Evolutionary conservation across 176 grass and related monocot species (phyloP).

Genomic region (Oryza punctata): DNA sequence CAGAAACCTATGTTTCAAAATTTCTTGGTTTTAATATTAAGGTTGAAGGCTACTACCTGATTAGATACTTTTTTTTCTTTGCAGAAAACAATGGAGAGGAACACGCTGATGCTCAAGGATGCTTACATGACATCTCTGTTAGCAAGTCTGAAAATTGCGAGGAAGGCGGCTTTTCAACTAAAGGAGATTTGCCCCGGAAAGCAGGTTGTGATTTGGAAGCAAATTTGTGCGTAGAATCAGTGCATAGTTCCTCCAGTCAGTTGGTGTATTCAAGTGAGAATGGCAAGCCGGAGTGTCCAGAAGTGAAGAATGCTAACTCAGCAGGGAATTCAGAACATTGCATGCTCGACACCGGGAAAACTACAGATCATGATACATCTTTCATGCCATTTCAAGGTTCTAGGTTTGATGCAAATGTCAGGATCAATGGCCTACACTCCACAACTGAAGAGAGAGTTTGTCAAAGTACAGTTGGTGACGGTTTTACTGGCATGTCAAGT

Average conservation of each 20-base stretch:
- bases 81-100: neutral
- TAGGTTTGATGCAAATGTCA: constrained; percentile 27
- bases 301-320: neutral
- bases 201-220: neutral
- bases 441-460: constrained; percentile 20
- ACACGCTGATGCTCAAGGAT: neutral
- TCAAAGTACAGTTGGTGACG: constrained; percentile 1
- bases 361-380: neutral
- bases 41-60: neutral
- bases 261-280: constrained; percentile 4
- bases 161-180: neutral
- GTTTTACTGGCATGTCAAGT: constrained; percentile 8
- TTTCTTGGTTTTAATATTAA: neutral
- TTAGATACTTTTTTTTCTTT: neutral
- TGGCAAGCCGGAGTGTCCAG: neutral
- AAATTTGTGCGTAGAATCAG: neutral
- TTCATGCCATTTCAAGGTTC: neutral
- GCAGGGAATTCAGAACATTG: constrained; percentile 15
- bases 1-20: neutral
- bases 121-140: neutral
- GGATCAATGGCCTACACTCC: neutral
- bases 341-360: neutral
- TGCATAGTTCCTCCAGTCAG: constrained; percentile 7
- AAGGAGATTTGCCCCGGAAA: constrained; percentile 6
- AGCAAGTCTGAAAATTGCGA: constrained; percentile 1